Base-by-base conservation (phyloP, 1,139 yeast genomes). In the Yamadazyma kanchanaburiensis region DNA sequence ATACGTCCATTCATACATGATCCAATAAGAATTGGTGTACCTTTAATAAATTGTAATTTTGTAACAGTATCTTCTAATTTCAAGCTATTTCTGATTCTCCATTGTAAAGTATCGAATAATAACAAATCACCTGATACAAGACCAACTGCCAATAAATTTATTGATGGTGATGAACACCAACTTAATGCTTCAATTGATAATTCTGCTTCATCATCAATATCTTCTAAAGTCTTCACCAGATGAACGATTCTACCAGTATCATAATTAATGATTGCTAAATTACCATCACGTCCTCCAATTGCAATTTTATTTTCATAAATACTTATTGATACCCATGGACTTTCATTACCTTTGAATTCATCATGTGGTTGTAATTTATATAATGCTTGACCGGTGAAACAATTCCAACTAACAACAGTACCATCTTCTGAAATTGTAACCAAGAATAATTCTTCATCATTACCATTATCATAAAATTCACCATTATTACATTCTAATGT, bases 381-480 rank as follows among this genome's bases (percentile, higher is more conserved):
- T 43, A 70, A 69, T 19, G 77, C 75, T 28, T 76, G 78, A 21
- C 80, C 80, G 6, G 91, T 80, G 61, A 76, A 88, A 35, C 91
- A 86, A 53, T 89, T 87, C 97, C 98, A 91, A 38, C 79, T 78
- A 31, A 88, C 80, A 19, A 91, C 73, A 5, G 88, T 69, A 20
- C 95, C 88, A 56, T 91, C 98, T 41, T 88, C 91, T n/a, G 95
- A 78, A 19, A 80, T 68, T 1, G 96, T 83, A 13, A 87, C 74
- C 39, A 91, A 66, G 21, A 78, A 69, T 40, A 86, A 60, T 21
- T 72, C 71, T 40, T 78, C 77, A 39, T 77, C 80, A 42, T 69
- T 69, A 42, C 77, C 77, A 19, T 76, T 76, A 27, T 74, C 68
- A 23, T 83, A 73, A 53, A 89, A 91, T 12, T 66, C 70, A 31